phyloP scores from a whole-genome alignment of 73 alveolate genomes.

The Stentor coeruleus region DNA sequence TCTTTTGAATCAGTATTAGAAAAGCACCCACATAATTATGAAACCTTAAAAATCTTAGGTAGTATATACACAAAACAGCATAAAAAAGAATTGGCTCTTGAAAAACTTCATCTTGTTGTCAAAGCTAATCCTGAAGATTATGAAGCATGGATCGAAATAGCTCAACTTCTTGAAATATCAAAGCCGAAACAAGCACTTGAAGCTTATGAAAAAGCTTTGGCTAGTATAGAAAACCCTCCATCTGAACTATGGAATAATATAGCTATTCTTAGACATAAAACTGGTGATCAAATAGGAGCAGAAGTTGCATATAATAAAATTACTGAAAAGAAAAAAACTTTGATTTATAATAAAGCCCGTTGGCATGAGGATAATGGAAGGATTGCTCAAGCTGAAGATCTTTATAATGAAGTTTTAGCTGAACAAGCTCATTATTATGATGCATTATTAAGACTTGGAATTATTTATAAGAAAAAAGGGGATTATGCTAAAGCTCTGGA shows the following conservation, averaged over 20 bases:
- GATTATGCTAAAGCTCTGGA: conserved; percentile 44
- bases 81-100: conserved; percentile 31
- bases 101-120: conserved; percentile 23
- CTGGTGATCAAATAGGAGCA: conserved; percentile 29
- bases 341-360: conserved; percentile 31
- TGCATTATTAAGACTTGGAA: conserved; percentile 57
- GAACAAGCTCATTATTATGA: conserved; percentile 47
- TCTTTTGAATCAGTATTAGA: conserved; percentile 31
- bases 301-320: conserved; percentile 19
- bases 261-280: conserved; percentile 27
- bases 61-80: conserved; percentile 20
- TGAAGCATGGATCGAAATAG: conserved; percentile 33
- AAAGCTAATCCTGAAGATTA: conserved; percentile 29
- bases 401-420: conserved; percentile 33
- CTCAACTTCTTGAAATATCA: conserved; percentile 23
- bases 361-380: conserved; percentile 28
- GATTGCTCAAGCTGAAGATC: conserved; percentile 34
- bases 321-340: conserved; percentile 22
- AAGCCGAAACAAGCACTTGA: conserved; percentile 39
- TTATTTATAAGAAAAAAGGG: conserved; percentile 45
- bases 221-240: conserved; percentile 14
- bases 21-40: conserved; percentile 17
- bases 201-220: conserved; percentile 33
- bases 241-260: conserved; percentile 33
- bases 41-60: conserved; percentile 27